Percentiles rank a stretch among this genome's conserved stretches.
phyloP scores from a whole-genome alignment of 1,284 basidiomycete species.

The Coniferiporia sulphurascens region DNA sequence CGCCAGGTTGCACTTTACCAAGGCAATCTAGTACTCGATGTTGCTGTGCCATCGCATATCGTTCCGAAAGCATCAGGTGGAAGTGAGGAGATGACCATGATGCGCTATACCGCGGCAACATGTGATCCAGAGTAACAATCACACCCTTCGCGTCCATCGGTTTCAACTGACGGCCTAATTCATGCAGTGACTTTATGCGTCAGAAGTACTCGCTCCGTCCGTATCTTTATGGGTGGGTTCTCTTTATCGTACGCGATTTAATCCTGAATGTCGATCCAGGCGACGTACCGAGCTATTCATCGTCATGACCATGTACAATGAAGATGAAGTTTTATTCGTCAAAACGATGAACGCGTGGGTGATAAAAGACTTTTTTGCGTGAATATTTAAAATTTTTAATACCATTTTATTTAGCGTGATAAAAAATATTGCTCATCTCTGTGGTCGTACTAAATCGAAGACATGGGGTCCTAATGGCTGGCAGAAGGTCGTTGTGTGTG shows the following conservation, averaged over 20 bases:
- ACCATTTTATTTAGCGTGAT: constrained; percentile 55
- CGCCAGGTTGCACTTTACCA: constrained; percentile 78
- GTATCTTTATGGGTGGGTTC: constrained; percentile 57
- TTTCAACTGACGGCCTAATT: constrained; percentile 5
- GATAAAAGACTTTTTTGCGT: constrained; percentile 4
- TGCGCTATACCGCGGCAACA: constrained; percentile 90
- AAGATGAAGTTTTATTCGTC: constrained; percentile 82
- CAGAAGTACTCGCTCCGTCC: constrained; percentile 78
- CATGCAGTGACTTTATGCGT: constrained; percentile 55
- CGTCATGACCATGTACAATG: constrained; percentile 96
- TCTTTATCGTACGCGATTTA: not conserved
- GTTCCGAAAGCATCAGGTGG: constrained; percentile 59
- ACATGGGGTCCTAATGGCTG: constrained; percentile 94
- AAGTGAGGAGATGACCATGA: constrained; percentile 76
- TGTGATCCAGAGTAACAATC: constrained; percentile 74
- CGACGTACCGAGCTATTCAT: constrained; percentile 92
- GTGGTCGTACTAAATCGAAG: constrained; percentile 74
- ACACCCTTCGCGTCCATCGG: too few species aligned
- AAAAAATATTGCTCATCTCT: constrained; percentile 87
- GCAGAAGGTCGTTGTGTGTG: constrained; percentile 93
- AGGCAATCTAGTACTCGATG: constrained; percentile 81
- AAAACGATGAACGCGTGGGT: constrained; percentile 84
- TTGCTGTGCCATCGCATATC: constrained; percentile 74
- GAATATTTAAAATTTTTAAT: constrained; percentile 10
- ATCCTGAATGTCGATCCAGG: constrained; percentile 22